A percentile compares a stretch with the other conserved stretches of the same genome.
phyloP scores from a whole-genome alignment of 202 grass and related monocot genomes.

The Digitaria exilis region DNA sequence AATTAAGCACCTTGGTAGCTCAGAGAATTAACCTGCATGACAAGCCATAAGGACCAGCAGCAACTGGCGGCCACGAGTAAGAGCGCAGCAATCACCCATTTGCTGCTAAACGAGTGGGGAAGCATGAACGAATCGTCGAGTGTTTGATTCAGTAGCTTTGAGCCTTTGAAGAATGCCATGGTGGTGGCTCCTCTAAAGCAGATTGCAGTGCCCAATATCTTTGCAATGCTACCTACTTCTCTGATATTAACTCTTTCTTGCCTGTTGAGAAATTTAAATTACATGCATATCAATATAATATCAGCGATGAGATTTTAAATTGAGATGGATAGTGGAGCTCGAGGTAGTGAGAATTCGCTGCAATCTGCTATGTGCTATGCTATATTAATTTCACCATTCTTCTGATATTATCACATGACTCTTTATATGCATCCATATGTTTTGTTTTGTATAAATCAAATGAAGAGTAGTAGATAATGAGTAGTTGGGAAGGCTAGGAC shows the following conservation, averaged over 20 bases:
- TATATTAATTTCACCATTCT: too few relatives aligned
- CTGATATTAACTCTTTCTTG: slow-evolving; percentile 52
- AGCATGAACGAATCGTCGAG: background rate
- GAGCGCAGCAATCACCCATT: slow-evolving; percentile 53
- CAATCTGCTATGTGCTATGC: too few relatives aligned
- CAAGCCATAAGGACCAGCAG: slow-evolving; percentile 83
- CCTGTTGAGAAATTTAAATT: slow-evolving; percentile 18
- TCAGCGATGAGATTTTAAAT: too few relatives aligned
- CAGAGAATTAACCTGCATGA: slow-evolving; percentile 53
- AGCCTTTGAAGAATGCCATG: slow-evolving; percentile 74
- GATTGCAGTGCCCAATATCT: slow-evolving; percentile 64
- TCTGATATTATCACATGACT: too few relatives aligned
- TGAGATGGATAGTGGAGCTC: too few relatives aligned
- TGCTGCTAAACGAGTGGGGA: background rate
- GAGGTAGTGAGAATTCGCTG: too few relatives aligned
- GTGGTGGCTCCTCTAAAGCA: slow-evolving; percentile 65
- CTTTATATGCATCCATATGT: too few relatives aligned
- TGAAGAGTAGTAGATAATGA: too few relatives aligned
- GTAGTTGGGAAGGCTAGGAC: too few relatives aligned
- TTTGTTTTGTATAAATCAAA: too few relatives aligned
- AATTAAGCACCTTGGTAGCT: too few relatives aligned
- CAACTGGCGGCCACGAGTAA: slow-evolving; percentile 62
- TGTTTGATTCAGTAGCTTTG: slow-evolving; percentile 33
- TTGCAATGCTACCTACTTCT: slow-evolving; percentile 63
- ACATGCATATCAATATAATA: too few relatives aligned